A percentile compares a stretch with the other conserved stretches of the same genome.
These are phyloP conservation scores for Dicorynia guianensis DNA, from an alignment of 306 rosid genomes.

Conservation along the genomic window DNA sequence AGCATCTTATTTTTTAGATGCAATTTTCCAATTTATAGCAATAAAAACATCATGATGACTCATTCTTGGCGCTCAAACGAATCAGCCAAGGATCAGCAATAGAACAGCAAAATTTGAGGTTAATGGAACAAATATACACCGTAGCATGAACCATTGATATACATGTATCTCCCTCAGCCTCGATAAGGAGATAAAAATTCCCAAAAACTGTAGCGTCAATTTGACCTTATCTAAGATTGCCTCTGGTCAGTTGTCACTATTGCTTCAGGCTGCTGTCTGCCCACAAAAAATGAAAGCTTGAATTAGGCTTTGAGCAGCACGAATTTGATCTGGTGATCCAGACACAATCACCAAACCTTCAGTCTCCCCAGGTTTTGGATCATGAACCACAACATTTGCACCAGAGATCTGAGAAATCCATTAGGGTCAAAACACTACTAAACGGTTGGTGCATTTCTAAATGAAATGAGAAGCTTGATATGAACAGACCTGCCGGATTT, in stretches of 20 bases:
- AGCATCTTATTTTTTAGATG: too few species aligned
- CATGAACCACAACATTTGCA: constrained; percentile 69
- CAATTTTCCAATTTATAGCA: too few species aligned
- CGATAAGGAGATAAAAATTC: constrained; percentile 3
- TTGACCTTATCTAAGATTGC: not conserved
- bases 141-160: constrained; percentile 10
- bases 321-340: constrained; percentile 69
- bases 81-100: not conserved
- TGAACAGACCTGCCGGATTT: constrained; percentile 76
- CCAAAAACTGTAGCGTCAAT: constrained; percentile 9
- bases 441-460: not conserved
- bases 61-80: not conserved
- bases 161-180: not conserved
- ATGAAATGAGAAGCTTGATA: constrained; percentile 14
- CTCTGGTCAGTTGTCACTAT: not conserved
- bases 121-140: constrained; percentile 8
- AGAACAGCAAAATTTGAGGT: not conserved
- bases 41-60: not conserved
- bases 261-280: constrained; percentile 53
- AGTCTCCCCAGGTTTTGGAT: constrained; percentile 62
- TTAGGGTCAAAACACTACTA: constrained; percentile 11
- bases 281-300: constrained; percentile 89
- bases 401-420: constrained; percentile 67
- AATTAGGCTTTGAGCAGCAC: constrained; percentile 76
- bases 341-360: constrained; percentile 65